Percentiles rank a stretch among this genome's conserved stretches.
phyloP scores from a whole-genome alignment of 2,329 filamentous ascomycete species.

The Pseudogymnoascus sp. region DNA sequence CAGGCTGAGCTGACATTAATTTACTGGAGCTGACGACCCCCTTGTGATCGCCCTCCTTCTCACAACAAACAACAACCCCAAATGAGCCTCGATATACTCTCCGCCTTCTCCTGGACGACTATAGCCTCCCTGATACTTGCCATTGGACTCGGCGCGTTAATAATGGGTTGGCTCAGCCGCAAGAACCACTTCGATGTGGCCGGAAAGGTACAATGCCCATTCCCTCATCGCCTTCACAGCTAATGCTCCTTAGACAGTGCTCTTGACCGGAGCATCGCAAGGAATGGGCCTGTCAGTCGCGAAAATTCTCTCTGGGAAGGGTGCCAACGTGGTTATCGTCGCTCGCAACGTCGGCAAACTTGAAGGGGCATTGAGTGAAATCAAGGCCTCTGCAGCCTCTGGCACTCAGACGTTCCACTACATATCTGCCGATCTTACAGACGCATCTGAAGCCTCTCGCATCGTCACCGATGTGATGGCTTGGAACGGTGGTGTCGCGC shows the following conservation, averaged over 20 bases:
- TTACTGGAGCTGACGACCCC: background rate
- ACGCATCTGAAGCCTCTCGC: conserved; percentile 59
- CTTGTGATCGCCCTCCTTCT: background rate
- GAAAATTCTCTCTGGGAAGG: conserved; percentile 68
- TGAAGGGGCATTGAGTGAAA: conserved; percentile 56
- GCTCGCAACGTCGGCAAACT: conserved; percentile 73
- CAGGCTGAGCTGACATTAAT: background rate
- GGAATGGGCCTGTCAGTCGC: conserved; percentile 80
- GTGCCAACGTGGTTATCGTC: conserved; percentile 80
- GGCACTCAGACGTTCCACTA: conserved; percentile 70
- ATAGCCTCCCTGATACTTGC: background rate
- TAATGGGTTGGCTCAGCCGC: conserved; percentile 14
- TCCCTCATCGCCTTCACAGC: background rate
- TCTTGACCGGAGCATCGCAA: conserved; percentile 87
- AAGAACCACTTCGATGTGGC: conserved; percentile 19
- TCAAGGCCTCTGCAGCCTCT: conserved; percentile 60
- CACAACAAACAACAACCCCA: background rate
- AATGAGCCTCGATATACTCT: background rate
- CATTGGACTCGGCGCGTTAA: conserved; percentile 12
- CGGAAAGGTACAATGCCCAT: conserved; percentile 14
- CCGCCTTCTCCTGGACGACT: conserved; percentile 1
- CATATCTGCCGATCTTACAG: conserved; percentile 75
- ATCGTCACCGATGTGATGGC: conserved; percentile 64
- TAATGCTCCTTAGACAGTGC: conserved; percentile 56
- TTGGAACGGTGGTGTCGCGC: conserved; percentile 69